phyloP scores from a whole-genome alignment of 352 stramenopile genomes.

The Phytopythium sindhum region DNA sequence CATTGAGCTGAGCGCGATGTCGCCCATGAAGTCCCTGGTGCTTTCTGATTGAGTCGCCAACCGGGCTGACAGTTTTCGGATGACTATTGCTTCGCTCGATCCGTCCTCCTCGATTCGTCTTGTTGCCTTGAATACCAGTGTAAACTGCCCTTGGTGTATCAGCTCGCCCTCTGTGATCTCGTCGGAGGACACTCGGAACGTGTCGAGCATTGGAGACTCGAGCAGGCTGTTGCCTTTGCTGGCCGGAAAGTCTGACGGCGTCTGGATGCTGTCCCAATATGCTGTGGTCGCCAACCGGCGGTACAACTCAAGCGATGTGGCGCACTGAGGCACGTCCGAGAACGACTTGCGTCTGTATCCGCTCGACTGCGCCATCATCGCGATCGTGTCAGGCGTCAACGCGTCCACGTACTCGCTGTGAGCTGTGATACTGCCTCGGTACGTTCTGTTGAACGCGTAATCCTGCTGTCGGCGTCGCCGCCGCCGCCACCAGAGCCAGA shows the following conservation, averaged over 20 bases:
- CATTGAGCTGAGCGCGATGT: slow-evolving; percentile 24
- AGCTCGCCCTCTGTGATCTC: slow-evolving; percentile 21
- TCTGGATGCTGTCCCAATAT: slow-evolving; percentile 1
- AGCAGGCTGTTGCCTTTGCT: slow-evolving; percentile 16
- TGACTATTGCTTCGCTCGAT: slow-evolving; percentile 19
- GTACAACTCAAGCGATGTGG: slow-evolving; percentile 28
- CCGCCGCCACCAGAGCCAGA: slow-evolving; percentile 15
- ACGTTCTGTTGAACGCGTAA: slow-evolving; percentile 16
- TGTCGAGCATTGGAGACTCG: slow-evolving; percentile 13
- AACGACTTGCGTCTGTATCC: slow-evolving; percentile 18
- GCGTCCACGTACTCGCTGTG: slow-evolving; percentile 29
- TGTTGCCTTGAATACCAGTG: slow-evolving; percentile 23
- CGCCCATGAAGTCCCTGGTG: slow-evolving; percentile 29
- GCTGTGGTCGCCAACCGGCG: slow-evolving; percentile 9
- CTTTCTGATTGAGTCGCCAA: background rate
- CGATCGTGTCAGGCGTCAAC: slow-evolving; percentile 26
- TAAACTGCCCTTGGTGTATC: slow-evolving; percentile 29
- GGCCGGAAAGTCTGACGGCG: slow-evolving; percentile 2
- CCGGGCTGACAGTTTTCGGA: slow-evolving; percentile 18
- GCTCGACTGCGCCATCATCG: slow-evolving; percentile 21
- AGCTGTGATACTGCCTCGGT: slow-evolving; percentile 1
- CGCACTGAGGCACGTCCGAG: slow-evolving; percentile 21
- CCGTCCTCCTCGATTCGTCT: slow-evolving; percentile 21
- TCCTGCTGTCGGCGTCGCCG: slow-evolving; percentile 13
- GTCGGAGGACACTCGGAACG: slow-evolving; percentile 22